Evolutionary conservation across 2,329 filamentous ascomycete species (phyloP).

Genomic region (Cordyceps pruinosa): DNA sequence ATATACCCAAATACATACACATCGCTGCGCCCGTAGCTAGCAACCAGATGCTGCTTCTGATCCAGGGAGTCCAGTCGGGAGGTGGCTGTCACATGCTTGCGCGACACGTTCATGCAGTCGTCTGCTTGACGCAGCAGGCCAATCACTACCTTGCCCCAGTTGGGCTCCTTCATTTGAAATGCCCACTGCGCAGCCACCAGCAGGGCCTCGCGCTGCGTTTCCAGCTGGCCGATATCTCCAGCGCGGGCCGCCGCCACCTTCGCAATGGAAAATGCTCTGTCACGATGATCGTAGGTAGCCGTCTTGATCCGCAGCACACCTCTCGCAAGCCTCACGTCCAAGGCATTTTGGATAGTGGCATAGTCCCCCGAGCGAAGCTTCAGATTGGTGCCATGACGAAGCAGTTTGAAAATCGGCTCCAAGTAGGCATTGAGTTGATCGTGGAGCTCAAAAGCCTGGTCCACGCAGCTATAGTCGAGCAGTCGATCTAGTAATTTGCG

Average conservation of each 20-base stretch:
- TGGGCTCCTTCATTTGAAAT: not conserved
- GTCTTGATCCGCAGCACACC: not conserved
- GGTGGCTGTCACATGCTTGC: not conserved
- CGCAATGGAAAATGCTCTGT: not conserved
- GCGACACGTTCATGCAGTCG: not conserved
- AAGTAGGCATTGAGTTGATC: not conserved
- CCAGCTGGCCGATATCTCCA: not conserved
- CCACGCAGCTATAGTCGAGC: not conserved
- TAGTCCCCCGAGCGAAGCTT: not conserved
- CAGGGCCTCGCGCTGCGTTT: not conserved
- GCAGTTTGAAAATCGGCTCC: not conserved
- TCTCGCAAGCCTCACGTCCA: not conserved
- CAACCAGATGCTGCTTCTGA: not conserved
- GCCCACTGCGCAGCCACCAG: not conserved
- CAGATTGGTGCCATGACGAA: not conserved
- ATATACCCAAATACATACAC: constrained; percentile 1
- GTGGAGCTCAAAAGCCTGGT: not conserved
- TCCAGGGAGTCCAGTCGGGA: not conserved
- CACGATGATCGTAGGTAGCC: not conserved
- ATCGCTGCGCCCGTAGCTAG: constrained; percentile 1
- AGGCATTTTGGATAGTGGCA: not conserved
- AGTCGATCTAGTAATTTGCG: not conserved
- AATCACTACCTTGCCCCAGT: not conserved
- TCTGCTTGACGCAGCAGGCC: not conserved
- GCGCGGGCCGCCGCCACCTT: not conserved